phyloP scores from a whole-genome alignment of 257 asterid species.

The Nicotiana undulata region DNA sequence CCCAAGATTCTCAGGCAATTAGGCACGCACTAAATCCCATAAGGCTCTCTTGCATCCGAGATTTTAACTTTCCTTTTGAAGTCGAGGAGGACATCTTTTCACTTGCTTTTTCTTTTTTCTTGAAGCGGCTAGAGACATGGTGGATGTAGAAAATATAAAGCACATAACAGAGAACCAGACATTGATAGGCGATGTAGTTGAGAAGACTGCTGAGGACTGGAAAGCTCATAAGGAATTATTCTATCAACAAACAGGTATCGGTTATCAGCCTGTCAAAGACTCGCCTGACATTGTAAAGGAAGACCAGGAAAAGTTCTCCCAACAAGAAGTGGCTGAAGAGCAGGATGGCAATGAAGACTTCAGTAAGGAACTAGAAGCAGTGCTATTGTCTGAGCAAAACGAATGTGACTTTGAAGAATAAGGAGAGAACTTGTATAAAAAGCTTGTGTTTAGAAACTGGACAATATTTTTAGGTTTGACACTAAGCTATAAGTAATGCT shows the following conservation, averaged over 20 bases:
- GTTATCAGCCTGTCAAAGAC: conserved; percentile 4
- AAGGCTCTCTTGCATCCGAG: background rate
- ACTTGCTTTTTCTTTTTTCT: background rate
- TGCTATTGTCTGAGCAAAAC: conserved; percentile 10
- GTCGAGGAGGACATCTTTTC: background rate
- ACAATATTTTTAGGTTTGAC: background rate
- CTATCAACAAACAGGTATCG: conserved; percentile 40
- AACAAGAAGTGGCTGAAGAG: background rate
- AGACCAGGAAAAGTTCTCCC: background rate
- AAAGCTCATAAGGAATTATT: conserved; percentile 43
- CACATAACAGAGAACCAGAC: conserved; percentile 50
- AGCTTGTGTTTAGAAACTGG: background rate
- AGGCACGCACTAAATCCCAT: background rate
- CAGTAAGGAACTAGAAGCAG: conserved; percentile 30
- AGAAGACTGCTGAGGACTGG: conserved; percentile 55
- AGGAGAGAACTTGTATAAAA: background rate
- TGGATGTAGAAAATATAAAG: conserved; percentile 55
- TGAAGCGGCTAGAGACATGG: conserved; percentile 54
- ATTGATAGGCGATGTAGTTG: conserved; percentile 52
- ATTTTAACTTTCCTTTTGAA: background rate
- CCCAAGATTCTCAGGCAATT: background rate
- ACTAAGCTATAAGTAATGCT: background rate
- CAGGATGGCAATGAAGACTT: conserved; percentile 15
- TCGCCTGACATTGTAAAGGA: conserved; percentile 2
- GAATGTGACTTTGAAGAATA: conserved; percentile 12